Evolutionary conservation across 192 early-diverging fungal species (phyloP), one percentile per base, ranked within the genome.

Genomic region (Coemansia sp.): DNA sequence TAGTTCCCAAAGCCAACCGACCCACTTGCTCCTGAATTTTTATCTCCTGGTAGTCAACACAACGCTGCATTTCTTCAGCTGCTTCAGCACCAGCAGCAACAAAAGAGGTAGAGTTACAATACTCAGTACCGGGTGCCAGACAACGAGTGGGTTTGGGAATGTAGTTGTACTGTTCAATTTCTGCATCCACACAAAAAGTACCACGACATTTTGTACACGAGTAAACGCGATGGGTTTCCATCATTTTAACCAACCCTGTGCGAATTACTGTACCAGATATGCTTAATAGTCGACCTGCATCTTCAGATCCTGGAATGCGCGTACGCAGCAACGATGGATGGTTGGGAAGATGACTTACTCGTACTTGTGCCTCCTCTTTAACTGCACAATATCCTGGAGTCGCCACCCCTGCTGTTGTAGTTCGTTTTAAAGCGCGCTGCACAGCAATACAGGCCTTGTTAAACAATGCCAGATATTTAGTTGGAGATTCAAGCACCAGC

Each of bases 1-100:
- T 87, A 0, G 90, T 88, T 8, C 90, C 90, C 54, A 92, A 67
- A 0, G 78, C 78, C 64, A 90, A 67, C 53, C 85, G 84, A 20
- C 78, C 88, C 2, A 88, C 84, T 57, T 88, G 87, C 70, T 91
- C 90, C 68, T 90, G 90, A 24, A 93, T 76, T 58, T 90, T 90
- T 59, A 93, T 86, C 61, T 93, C 91, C 68, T 93, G 91, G 64
- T 91, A 93, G 60, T 93, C 91, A 2, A 81, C 76, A 57, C 91
- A 91, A 5, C 66, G 73, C 23, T 75, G 64, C 21, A 72, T 75
- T 24, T 78, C 32, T 24, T 80, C 75, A 46, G 59, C 54, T 6
- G 54, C 61, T 36, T 82, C 83, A 17, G 39, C 39, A 17, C 39
- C 39, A 9, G 57, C 67, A 0, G 73, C 57, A 2, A 50, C 39